Evolutionary conservation across 2,329 filamentous ascomycete species (phyloP), one percentile per base, ranked within the genome.

Genomic region (Lasiodiplodia sp.): DNA sequence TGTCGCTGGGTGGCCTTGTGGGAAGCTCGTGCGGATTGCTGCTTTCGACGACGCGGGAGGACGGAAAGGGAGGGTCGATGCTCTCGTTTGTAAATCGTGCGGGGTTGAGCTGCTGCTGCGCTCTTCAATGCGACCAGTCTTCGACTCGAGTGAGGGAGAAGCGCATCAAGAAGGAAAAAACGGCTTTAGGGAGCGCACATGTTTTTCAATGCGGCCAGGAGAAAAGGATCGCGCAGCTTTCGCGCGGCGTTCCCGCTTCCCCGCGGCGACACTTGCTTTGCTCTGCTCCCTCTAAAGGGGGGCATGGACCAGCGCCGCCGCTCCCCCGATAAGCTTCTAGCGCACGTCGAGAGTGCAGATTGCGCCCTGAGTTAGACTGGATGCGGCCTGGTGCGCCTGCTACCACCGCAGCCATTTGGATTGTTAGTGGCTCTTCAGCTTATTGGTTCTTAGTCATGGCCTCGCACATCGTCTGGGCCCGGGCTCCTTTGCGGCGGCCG

Each of bases 311-410:
- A 57, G 31, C 55, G 18, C 37, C 18, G 14, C 40, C 40, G 14
- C 14, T n/a, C 40, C 40, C 40, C 53, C 56, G 56, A 60, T 44
- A 44, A 44, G 56, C 56, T 60, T 60, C 40, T 60, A 60, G 56
- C 56, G 56, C 34, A 8, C 2, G 14, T 40, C 55, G 12, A 23
- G 37, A 37, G 21, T 58, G 56, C 56, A 23, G 56, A 40, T 60
- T 60, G 56, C 56, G 38, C 56, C 56, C 56, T 44, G 56, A 60
- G n/a, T 60, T 60, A 60, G 28, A 28, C 56, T 47, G 7, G 11
- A 25, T 37, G 14, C 16, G 25, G 28, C 28, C n/a, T 31, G 8
- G 8, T 10, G 31, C 31, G 31, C 31, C 31, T 31, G 8, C 31
- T 31, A 10, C 7, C 31, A 31, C 31, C 31, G 31, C 4, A 31